Evolutionary conservation across 2,329 filamentous ascomycete genomes (phyloP), one percentile per base, ranked within the genome.

Genomic region (Talaromyces amestolkiae): DNA sequence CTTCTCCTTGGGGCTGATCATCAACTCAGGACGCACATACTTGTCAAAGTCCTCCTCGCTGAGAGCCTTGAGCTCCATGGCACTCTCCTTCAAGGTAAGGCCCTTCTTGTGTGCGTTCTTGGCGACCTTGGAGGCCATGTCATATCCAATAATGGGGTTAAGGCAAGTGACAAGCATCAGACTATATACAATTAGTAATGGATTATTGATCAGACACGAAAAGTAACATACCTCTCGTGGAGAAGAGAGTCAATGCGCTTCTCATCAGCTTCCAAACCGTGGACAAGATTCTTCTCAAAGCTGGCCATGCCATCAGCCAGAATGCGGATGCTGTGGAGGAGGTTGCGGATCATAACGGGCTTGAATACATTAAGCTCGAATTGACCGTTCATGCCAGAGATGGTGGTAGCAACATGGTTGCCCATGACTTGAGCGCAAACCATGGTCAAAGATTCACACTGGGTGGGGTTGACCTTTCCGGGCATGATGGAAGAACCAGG

Each of bases 101-200:
- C 93, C 93, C 87, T 98, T 98, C 87, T 97, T 97, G 84, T 99
- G 95, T 17, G 95, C 95, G 76, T 99, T 96, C 89, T 97, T 97
- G 75, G 93, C 93, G 27, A 97, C 93, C 85, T 96, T 96, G 80
- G 89, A 93, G 61, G 93, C 93, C 91, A 96, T 96, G 78, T 97
- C 93, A 80, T 97, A 97, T 67, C 93, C 94, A 76, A 98, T 97
- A 80, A 96, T 92, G 72, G 93, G 93, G 86, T 97, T 97, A 69
- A 98, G 85, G 85, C 94, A 97, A 70, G 95, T 99, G 41, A 98
- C 95, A 70, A 98, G 87, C 95, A 99, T 99, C 73, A 99, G 86
- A 76, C 92, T 96, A 71, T 58, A 60, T 39, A 13, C 13, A 27
- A 37, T 56, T 56, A 59, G 35, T 54, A 45, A 10, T 15, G 15